Evolutionary conservation across 495 filamentous ascomycete genomes (phyloP).

Genomic region (Xylaria castorea): DNA sequence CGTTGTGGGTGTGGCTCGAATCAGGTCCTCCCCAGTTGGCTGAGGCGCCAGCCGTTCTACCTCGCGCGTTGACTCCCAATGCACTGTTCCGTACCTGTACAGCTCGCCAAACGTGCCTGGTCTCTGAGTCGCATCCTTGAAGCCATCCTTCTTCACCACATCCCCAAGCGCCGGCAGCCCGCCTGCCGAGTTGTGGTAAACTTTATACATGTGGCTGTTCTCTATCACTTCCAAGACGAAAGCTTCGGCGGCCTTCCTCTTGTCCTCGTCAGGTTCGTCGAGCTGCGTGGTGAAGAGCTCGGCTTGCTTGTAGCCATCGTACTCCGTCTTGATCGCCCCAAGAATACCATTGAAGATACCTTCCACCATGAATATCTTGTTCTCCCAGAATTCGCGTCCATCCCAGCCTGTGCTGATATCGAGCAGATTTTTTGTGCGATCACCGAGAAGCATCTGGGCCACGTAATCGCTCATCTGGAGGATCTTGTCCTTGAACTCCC

Average conservation of each 20-base stretch:
- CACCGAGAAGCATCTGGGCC: slow-evolving; percentile 37
- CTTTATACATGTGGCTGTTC: slow-evolving; percentile 39
- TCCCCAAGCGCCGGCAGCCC: slow-evolving; percentile 35
- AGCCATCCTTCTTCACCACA: slow-evolving; percentile 39
- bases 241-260: slow-evolving; percentile 31
- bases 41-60: slow-evolving; percentile 32
- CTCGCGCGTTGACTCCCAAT: slow-evolving; percentile 38
- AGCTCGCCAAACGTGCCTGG: slow-evolving; percentile 48
- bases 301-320: slow-evolving; percentile 32
- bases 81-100: slow-evolving; percentile 43
- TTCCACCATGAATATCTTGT: slow-evolving; percentile 34
- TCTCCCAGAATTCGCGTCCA: slow-evolving; percentile 38
- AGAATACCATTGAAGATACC: slow-evolving; percentile 33
- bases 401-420: slow-evolving; percentile 38
- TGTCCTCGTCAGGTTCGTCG: slow-evolving; percentile 28
- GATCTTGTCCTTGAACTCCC: slow-evolving; percentile 26
- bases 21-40: slow-evolving; percentile 25
- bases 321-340: slow-evolving; percentile 33
- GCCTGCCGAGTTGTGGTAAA: slow-evolving; percentile 37
- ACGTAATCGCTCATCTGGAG: slow-evolving; percentile 39
- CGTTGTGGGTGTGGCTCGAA: slow-evolving; percentile 32
- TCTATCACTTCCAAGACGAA: slow-evolving; percentile 36
- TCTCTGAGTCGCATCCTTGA: slow-evolving; percentile 38
- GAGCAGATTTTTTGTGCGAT: slow-evolving; percentile 37
- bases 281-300: slow-evolving; percentile 36